Evolutionary conservation across 306 rosid species (phyloP), one percentile per base, ranked within the genome.

Genomic region (Rosa persica): DNA sequence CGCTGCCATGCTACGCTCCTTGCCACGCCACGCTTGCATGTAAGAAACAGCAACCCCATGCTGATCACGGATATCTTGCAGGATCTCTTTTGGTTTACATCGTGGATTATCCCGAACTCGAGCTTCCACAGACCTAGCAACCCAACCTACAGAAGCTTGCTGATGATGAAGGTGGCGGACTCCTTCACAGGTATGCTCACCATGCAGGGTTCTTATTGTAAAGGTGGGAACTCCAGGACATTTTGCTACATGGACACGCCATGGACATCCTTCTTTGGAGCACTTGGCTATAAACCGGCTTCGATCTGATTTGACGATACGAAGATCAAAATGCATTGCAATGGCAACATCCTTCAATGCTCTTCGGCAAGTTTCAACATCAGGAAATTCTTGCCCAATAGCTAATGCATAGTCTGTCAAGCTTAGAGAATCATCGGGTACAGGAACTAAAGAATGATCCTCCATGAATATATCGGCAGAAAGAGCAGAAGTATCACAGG

Each of bases 1-100:
- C 6, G 98, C 95, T 70, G 98, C 98, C 98, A 95, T 95, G 88
- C 98, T 92, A 25, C 98, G 91, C 73, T 95, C 98, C 89, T 95
- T 95, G 76, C 98, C 98, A 54, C 98, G 97, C 98, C 98, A 95
- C 77, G 98, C 98, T 92, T 95, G 98, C 98, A 95, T 95, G 86
- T 95, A 95, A 71, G 98, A 92, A 79, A 95, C 98, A 78, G 98
- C 97, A 76, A 95, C 98, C 79, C 98, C 98, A 74, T 95, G 98
- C 88, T 92, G 90, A 81, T 91, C 98, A 9, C 97, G 97, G 73
- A 95, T 95, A 88, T 95, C 98, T 80, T 93, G 93, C 68, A 95
- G 81, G 77, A 95, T 95, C 84, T 95, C 98, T 80, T 95, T 92
- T 57, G 98, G 98, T 76, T 95, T 95, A 87, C 88, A 89, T 71